A percentile compares a stretch with the other conserved stretches of the same genome.
Conservation (phyloP, 2,329 filamentous ascomycete species). For the Decorospora gaudefroyi region DNA sequence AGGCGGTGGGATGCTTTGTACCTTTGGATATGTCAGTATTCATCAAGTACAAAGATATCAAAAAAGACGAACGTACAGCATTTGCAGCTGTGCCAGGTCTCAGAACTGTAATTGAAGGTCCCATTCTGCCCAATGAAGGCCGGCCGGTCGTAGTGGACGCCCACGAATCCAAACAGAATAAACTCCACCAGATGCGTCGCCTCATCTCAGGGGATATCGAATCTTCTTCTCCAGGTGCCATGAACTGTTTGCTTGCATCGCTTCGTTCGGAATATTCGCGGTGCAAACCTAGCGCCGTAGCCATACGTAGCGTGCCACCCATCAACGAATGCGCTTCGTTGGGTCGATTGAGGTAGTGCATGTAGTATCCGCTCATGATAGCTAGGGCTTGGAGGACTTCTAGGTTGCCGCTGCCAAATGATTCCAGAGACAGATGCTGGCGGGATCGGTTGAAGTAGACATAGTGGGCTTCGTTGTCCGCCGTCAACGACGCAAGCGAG, state of each 20-base stretch:
- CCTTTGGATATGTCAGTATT: slow-evolving; percentile 15
- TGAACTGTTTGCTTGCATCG: slow-evolving; percentile 22
- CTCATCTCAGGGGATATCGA: slow-evolving; percentile 48
- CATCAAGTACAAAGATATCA: background rate
- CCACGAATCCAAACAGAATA: slow-evolving; percentile 53
- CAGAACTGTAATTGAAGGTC: slow-evolving; percentile 47
- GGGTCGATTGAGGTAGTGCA: slow-evolving; percentile 76
- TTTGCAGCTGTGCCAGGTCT: slow-evolving; percentile 43
- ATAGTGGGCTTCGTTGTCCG: slow-evolving; percentile 67
- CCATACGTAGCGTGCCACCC: slow-evolving; percentile 72
- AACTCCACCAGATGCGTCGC: slow-evolving; percentile 52
- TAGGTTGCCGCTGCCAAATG: slow-evolving; percentile 71
- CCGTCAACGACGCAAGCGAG: slow-evolving; percentile 68
- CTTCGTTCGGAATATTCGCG: slow-evolving; percentile 59
- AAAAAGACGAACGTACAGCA: slow-evolving; percentile 30
- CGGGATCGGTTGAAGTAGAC: slow-evolving; percentile 71
- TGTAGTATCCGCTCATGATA: slow-evolving; percentile 74
- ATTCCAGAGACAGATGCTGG: slow-evolving; percentile 67
- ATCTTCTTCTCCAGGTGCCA: slow-evolving; percentile 36
- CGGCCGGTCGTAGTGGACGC: slow-evolving; percentile 51
- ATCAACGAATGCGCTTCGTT: slow-evolving; percentile 76
- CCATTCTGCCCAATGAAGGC: slow-evolving; percentile 49
- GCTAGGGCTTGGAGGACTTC: slow-evolving; percentile 73
- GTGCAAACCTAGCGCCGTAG: slow-evolving; percentile 73
- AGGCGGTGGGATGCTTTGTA: slow-evolving; percentile 34